Evolutionary conservation across 1,284 basidiomycete species (phyloP), one percentile per base, ranked within the genome.

Genomic region (Apiotrichum sp.): DNA sequence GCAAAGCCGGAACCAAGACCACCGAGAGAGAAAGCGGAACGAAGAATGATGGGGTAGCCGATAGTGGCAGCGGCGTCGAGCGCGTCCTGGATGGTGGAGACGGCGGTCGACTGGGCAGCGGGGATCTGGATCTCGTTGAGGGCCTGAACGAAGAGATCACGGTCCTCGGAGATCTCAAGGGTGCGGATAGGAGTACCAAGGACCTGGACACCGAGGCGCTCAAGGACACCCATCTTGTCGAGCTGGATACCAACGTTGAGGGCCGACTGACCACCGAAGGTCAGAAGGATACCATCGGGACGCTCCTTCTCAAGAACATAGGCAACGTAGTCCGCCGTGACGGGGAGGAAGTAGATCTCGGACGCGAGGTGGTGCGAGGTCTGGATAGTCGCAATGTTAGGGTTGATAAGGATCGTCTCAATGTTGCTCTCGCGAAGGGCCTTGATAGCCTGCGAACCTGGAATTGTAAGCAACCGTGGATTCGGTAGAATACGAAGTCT

Each of bases 1-100:
- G 96, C 96, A 71, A 99, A 99, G 57, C 96, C 96, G 67, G 95
- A 98, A 58, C 96, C 96, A 61, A 99, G 86, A 76, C 96, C 96
- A 74, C 96, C 96, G 43, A 98, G 86, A 41, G 96, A 97, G 78
- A 95, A 99, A 10, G 96, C 96, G 34, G 96, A 90, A 66, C 96
- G 93, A 65, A 98, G 83, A 70, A 99, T 98, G 74, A 98, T 93
- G 4, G 96, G 96, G 77, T 98, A 99, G 40, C 93, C 93, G 65
- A 98, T 99, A 66, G 80, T 78, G 64, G 86, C 86, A 11, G 95
- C 96, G 31, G 96, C 96, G 56, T 84, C 83, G 52, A 99, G 84
- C 14, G 96, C 96, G 62, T 85, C 92, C 65, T 88, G 86, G 60
- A 98, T 93, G 6, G 86, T 87, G n/a, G 93, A 96, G 16, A 98